These are phyloP conservation scores for Phaseolus lunatus DNA, from an alignment of 306 rosid species.

Conservation along the genomic window DNA sequence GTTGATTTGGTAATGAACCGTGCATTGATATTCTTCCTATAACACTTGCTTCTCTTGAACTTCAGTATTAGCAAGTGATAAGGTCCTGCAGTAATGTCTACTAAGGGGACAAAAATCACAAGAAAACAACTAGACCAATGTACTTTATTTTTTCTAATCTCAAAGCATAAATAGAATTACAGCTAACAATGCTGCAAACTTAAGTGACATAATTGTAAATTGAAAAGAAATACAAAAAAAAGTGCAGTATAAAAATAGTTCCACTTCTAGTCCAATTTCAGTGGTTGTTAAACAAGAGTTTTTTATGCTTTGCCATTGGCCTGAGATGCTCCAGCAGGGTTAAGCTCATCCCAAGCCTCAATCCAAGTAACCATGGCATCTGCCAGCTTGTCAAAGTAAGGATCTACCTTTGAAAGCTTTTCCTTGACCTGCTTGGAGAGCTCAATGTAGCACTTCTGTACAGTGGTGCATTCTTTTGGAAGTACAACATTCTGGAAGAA, in stretches of 20 bases:
- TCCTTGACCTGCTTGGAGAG: slow-evolving; percentile 89
- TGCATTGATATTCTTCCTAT: slow-evolving; percentile 25
- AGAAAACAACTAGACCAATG: slow-evolving; percentile 42
- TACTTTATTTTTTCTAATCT: slow-evolving; percentile 48
- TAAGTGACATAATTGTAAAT: slow-evolving; percentile 5
- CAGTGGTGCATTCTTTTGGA: slow-evolving; percentile 82
- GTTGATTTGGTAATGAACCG: slow-evolving; percentile 19
- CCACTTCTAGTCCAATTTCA: neutral
- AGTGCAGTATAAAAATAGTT: slow-evolving; percentile 18
- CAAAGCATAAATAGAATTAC: slow-evolving; percentile 42
- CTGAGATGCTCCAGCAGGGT: slow-evolving; percentile 47
- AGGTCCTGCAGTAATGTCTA: slow-evolving; percentile 20
- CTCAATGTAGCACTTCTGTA: slow-evolving; percentile 87
- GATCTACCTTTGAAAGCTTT: slow-evolving; percentile 77
- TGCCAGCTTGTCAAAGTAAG: slow-evolving; percentile 77
- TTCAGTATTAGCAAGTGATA: slow-evolving; percentile 32
- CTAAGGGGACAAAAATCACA: slow-evolving; percentile 39
- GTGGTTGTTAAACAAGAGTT: slow-evolving; percentile 2
- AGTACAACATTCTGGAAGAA: slow-evolving; percentile 53
- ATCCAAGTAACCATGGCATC: slow-evolving; percentile 83
- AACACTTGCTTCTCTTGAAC: slow-evolving; percentile 31
- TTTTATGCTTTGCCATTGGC: slow-evolving; percentile 39
- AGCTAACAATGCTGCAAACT: slow-evolving; percentile 51
- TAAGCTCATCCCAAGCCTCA: slow-evolving; percentile 82
- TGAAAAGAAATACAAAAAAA: slow-evolving; percentile 2